Evolutionary conservation across 129 eudicot genomes (phyloP).

Genomic region (Logfia minima): DNA sequence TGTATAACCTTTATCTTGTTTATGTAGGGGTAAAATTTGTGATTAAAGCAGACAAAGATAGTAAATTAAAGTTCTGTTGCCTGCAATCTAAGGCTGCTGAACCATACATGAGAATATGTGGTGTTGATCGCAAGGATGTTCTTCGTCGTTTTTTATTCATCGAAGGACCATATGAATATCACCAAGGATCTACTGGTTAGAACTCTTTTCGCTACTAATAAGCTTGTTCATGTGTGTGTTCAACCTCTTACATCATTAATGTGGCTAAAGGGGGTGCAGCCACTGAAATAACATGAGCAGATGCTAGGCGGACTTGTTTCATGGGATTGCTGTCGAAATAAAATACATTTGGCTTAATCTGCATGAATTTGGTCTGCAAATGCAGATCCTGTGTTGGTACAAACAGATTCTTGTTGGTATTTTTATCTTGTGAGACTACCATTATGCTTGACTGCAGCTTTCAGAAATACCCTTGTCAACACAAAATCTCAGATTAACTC

Average conservation of each 20-base stretch:
- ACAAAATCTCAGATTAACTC: background rate
- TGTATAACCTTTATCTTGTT: background rate
- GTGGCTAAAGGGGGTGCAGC: slow-evolving; percentile 3
- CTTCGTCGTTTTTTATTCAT: slow-evolving; percentile 78
- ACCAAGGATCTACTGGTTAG: slow-evolving; percentile 90
- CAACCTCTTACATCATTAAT: slow-evolving; percentile 2
- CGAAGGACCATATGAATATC: slow-evolving; percentile 80
- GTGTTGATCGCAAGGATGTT: slow-evolving; percentile 73
- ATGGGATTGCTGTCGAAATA: slow-evolving; percentile 5
- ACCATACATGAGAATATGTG: slow-evolving; percentile 78
- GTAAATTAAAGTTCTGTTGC: slow-evolving; percentile 80
- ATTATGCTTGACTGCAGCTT: slow-evolving; percentile 7
- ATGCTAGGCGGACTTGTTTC: background rate
- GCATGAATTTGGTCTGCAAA: background rate
- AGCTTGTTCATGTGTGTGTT: background rate
- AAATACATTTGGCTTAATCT: background rate
- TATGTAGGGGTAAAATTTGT: slow-evolving; percentile 72
- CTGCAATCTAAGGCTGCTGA: slow-evolving; percentile 93
- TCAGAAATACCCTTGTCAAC: background rate
- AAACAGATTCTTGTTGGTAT: background rate
- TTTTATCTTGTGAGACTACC: background rate
- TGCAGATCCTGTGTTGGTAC: background rate
- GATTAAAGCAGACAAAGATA: slow-evolving; percentile 71
- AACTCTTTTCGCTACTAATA: slow-evolving; percentile 9
- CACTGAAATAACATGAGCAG: slow-evolving; percentile 8